These are phyloP conservation scores for Dendrothele bispora DNA, from an alignment of 768 basidiomycete species.

Conservation along the genomic window DNA sequence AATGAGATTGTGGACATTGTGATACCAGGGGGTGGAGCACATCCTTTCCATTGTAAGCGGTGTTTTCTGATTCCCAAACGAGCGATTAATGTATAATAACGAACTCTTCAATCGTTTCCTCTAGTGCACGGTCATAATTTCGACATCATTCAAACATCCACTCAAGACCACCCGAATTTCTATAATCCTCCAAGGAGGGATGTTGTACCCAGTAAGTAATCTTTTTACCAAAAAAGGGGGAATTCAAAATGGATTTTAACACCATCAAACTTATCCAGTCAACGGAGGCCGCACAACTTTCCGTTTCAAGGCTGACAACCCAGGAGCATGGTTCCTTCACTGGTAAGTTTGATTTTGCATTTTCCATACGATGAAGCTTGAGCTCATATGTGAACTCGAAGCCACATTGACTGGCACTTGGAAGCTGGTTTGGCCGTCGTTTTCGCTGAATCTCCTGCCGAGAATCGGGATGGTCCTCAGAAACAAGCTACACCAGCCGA, in stretches of 20 bases:
- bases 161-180: constrained; percentile 20
- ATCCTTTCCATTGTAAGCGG: constrained; percentile 33
- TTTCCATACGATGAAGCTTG: too few species aligned
- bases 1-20: constrained; percentile 47
- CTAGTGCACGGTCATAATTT: constrained; percentile 30
- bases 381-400: too few species aligned
- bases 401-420: too few species aligned
- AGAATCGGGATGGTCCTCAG: constrained; percentile 6
- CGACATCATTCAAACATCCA: constrained; percentile 23
- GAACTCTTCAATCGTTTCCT: too few species aligned
- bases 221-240: constrained; percentile 5
- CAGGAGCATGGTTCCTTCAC: constrained; percentile 58
- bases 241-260: neutral
- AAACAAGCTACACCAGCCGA: constrained; percentile 4
- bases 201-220: constrained; percentile 21
- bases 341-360: constrained; percentile 26
- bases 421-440: constrained; percentile 17
- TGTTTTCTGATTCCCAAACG: too few species aligned
- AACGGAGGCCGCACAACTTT: constrained; percentile 34
- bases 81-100: neutral
- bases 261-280: too few species aligned
- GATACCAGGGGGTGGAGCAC: constrained; percentile 40
- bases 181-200: constrained; percentile 26
- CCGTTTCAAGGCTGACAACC: constrained; percentile 49
- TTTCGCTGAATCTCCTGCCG: constrained; percentile 10